Conservation (phyloP, 2,329 filamentous ascomycete species). For the Keithomyces neogunnii region DNA sequence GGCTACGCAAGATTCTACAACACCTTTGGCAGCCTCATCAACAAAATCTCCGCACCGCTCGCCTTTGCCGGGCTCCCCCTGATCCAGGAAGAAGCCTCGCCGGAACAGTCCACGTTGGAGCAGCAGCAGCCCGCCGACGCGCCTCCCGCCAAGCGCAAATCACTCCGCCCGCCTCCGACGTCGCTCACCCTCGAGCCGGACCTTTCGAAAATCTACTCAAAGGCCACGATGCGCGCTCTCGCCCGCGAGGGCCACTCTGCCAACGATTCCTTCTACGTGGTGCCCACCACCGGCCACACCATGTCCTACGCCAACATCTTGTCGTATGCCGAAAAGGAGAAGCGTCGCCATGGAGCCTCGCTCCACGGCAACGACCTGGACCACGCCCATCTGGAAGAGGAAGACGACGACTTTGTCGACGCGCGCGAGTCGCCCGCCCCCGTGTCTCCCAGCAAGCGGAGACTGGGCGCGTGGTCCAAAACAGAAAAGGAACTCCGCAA, state of each 20-base stretch:
- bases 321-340: slow-evolving; percentile 59
- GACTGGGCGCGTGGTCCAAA: slow-evolving; percentile 27
- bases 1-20: slow-evolving; percentile 88
- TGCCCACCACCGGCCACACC: slow-evolving; percentile 84
- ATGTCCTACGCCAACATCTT: slow-evolving; percentile 90
- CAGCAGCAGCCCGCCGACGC: slow-evolving; percentile 15
- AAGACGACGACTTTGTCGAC: slow-evolving; percentile 84
- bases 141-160: slow-evolving; percentile 28
- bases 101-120: slow-evolving; percentile 6
- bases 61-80: slow-evolving; percentile 90
- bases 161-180: slow-evolving; percentile 12
- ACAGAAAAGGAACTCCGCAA: slow-evolving; percentile 46
- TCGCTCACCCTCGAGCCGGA: slow-evolving; percentile 53
- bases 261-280: slow-evolving; percentile 84
- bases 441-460: slow-evolving; percentile 33
- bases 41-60: slow-evolving; percentile 78
- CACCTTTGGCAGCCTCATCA: slow-evolving; percentile 82
- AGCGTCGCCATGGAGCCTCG: slow-evolving; percentile 47
- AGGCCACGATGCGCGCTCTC: slow-evolving; percentile 73
- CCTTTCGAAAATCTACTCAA: slow-evolving; percentile 74
- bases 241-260: slow-evolving; percentile 57
- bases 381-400: slow-evolving; percentile 37
- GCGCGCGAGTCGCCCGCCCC: slow-evolving; percentile 58
- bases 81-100: slow-evolving; percentile 38
- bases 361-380: slow-evolving; percentile 41